A percentile compares a stretch with the other conserved stretches of the same genome.
Evolutionary conservation across 2,329 filamentous ascomycete species (phyloP).

Genomic region (Hypoxylon sp.): DNA sequence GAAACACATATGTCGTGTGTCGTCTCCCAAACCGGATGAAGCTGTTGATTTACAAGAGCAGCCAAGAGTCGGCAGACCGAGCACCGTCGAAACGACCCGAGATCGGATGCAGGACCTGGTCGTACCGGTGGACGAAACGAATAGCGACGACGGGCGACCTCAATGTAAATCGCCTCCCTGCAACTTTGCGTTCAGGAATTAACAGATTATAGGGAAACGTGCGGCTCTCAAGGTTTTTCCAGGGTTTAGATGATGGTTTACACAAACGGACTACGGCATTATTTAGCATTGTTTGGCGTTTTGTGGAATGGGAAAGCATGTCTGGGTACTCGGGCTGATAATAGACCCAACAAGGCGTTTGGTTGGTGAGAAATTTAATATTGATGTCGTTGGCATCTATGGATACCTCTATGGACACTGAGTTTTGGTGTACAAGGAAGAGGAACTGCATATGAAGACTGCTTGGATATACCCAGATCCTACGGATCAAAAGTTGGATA

Average conservation of each 20-base stretch:
- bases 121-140: conserved; percentile 49
- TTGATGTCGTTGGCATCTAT: conserved; percentile 19
- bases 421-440: conserved; percentile 28
- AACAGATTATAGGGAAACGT: conserved; percentile 56
- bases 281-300: conserved; percentile 44
- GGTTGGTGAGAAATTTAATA: conserved; percentile 21
- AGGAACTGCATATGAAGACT: conserved; percentile 38
- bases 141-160: conserved; percentile 51
- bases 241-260: conserved; percentile 45
- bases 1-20: conserved; percentile 36
- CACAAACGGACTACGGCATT: conserved; percentile 17
- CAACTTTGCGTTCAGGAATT: conserved; percentile 23
- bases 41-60: conserved; percentile 45
- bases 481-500: conserved; percentile 20
- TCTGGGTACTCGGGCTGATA: conserved; percentile 17
- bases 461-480: conserved; percentile 43
- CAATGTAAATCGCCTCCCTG: conserved; percentile 44
- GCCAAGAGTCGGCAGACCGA: conserved; percentile 19
- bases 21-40: conserved; percentile 39
- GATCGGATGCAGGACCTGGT: conserved; percentile 50
- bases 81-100: conserved; percentile 31
- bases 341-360: conserved; percentile 23
- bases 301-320: conserved; percentile 26
- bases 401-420: conserved; percentile 5
- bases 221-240: conserved; percentile 60